Evolutionary conservation across 768 basidiomycete genomes (phyloP), one percentile per base, ranked within the genome.

Genomic region (Calocera cornea): DNA sequence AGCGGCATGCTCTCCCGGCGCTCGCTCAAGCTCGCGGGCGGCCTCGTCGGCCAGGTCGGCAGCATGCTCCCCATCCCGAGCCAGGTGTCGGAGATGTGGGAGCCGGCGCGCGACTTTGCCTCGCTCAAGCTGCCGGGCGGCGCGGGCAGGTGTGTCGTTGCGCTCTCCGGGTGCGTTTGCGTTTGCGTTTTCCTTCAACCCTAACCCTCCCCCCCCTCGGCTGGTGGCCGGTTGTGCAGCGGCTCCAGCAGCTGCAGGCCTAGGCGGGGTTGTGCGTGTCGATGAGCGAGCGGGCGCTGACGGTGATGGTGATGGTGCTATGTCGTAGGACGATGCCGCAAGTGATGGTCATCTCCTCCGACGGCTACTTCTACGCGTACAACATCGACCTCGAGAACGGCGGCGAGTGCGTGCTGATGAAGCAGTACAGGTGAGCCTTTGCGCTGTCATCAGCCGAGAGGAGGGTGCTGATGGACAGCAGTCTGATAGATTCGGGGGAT

Each of bases 321-420:
- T 33, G 12, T 24, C 24, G 17, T 73, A 94, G 92, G 19, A 93
- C 92, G 7, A 89, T 91, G 78, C 95, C 95, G 0, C 95, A 99
- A 69, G 88, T 97, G 12, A 95, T 97, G 92, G 94, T 99, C 27
- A 85, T 98, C 67, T 94, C 93, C 0, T 90, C 91, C 0, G 94
- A 97, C 68, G 95, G 95, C 1, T 90, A 92, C 72, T 95, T 97
- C 76, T 97, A 99, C 74, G 86, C 89, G 17, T 98, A 98, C 76
- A 90, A 83, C 72, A 95, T 99, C 73, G 95, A 99, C 78, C 78
- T 98, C 69, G 95, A 99, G 76, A 87, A 88, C 65, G 95, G 95
- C 1, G 95, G 95, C 1, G 95, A 99, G 77, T 98, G 95, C 72
- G 84, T 88, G 22, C 76, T 99, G 73, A 88, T 94, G 83, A 95